A percentile compares a stretch with the other conserved stretches of the same genome.
Evolutionary conservation across 2,329 filamentous ascomycete genomes (phyloP).

Genomic region (Dothideomycetes sp.): DNA sequence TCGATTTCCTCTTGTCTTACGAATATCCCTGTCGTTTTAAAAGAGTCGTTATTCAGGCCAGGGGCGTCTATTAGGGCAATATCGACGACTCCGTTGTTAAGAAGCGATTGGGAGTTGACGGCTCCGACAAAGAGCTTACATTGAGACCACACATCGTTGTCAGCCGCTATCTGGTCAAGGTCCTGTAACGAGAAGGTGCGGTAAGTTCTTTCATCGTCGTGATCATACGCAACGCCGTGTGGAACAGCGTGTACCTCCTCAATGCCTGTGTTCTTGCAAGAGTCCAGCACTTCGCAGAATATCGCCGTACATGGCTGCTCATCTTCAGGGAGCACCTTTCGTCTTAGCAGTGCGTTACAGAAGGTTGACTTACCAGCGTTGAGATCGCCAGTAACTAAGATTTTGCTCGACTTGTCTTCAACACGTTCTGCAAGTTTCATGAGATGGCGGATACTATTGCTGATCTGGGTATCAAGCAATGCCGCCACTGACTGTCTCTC

Average conservation of each 20-base stretch:
- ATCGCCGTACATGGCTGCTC: slow-evolving; percentile 97
- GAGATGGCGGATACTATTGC: slow-evolving; percentile 84
- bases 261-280: slow-evolving; percentile 75
- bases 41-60: slow-evolving; percentile 87
- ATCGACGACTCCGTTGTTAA: slow-evolving; percentile 96
- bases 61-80: slow-evolving; percentile 96
- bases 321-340: slow-evolving; percentile 89
- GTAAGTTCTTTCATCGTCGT: slow-evolving; percentile 88
- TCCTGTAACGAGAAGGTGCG: slow-evolving; percentile 70
- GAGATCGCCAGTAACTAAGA: slow-evolving; percentile 86
- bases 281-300: slow-evolving; percentile 93
- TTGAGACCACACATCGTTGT: slow-evolving; percentile 79
- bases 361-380: slow-evolving; percentile 99
- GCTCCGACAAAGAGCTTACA: slow-evolving; percentile 98
- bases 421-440: slow-evolving; percentile 81
- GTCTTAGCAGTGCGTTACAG: slow-evolving; percentile 84
- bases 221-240: slow-evolving; percentile 66
- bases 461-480: slow-evolving; percentile 85
- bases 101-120: slow-evolving; percentile 72
- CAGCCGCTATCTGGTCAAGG: slow-evolving; percentile 78
- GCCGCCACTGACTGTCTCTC: slow-evolving; percentile 87
- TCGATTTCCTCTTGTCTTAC: slow-evolving; percentile 97
- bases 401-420: slow-evolving; percentile 94
- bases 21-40: slow-evolving; percentile 95
- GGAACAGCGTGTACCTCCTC: slow-evolving; percentile 96